phyloP scores from a whole-genome alignment of 2,329 filamentous ascomycete species.

The Aspergillus neotritici region DNA sequence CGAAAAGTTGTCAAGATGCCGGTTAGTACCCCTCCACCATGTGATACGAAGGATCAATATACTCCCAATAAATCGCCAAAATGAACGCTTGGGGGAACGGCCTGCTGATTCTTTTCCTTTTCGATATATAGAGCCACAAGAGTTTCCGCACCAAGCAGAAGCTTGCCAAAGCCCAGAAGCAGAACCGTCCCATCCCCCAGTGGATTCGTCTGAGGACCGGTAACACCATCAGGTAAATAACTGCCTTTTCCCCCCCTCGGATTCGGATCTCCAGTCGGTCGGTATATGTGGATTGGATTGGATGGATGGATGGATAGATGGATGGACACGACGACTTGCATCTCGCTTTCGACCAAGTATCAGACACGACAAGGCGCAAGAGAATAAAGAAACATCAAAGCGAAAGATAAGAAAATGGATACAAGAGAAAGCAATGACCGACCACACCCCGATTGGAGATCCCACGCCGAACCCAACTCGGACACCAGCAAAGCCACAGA shows the following conservation, averaged over 20 bases:
- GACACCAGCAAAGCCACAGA: not conserved
- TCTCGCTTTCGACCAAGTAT: too few species aligned
- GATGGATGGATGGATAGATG: too few species aligned
- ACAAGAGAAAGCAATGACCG: not conserved
- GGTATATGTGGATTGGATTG: not conserved
- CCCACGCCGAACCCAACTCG: not conserved
- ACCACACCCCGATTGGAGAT: not conserved
- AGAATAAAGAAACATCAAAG: not conserved
- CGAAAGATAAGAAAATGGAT: not conserved
- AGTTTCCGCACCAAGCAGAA: conserved; percentile 99
- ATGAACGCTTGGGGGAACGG: not conserved
- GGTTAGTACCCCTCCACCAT: conserved; percentile 35
- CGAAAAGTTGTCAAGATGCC: conserved; percentile 51
- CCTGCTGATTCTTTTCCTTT: conserved; percentile 8
- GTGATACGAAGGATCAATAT: too few species aligned
- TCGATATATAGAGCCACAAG: conserved; percentile 79
- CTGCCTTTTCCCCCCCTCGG: conserved; percentile 5
- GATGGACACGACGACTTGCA: too few species aligned
- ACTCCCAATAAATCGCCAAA: not conserved
- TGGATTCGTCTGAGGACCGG: conserved; percentile 98
- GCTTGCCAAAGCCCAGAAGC: conserved; percentile 99
- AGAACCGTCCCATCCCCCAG: conserved; percentile 99
- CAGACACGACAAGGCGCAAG: not conserved
- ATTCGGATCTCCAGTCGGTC: conserved; percentile 4
- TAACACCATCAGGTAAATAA: conserved; percentile 96